Evolutionary conservation across 2,329 filamentous ascomycete genomes (phyloP).

Genomic region (Lecanoromycetidae sp.): DNA sequence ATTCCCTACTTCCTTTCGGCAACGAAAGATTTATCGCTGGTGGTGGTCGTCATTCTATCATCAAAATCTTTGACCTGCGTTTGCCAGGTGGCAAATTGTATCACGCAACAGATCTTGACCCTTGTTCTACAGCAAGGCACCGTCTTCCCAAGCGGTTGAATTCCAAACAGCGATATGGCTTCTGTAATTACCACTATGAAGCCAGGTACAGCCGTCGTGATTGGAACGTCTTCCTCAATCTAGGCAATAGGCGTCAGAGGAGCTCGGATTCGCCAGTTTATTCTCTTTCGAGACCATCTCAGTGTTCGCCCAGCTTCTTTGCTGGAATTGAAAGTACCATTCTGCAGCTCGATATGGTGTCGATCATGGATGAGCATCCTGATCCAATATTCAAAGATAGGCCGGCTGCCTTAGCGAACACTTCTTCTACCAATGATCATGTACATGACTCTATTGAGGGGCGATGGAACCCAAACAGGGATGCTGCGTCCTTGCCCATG

Average conservation of each 20-base stretch:
- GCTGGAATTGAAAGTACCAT: constrained; percentile 37
- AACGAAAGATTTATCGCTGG: constrained; percentile 47
- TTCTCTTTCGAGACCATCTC: constrained; percentile 35
- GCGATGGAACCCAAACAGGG: constrained; percentile 26
- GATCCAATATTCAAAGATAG: constrained; percentile 29
- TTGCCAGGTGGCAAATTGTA: constrained; percentile 34
- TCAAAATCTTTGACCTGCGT: constrained; percentile 53
- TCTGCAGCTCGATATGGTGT: constrained; percentile 33
- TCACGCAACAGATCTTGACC: constrained; percentile 11
- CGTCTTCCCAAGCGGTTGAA: not conserved
- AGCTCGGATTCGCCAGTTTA: constrained; percentile 34
- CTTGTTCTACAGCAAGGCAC: not conserved
- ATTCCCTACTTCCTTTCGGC: constrained; percentile 45
- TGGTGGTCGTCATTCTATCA: constrained; percentile 42
- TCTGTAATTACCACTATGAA: not conserved
- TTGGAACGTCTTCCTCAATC: constrained; percentile 37
- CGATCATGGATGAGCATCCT: constrained; percentile 31
- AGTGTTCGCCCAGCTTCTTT: constrained; percentile 34
- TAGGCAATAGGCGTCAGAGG: constrained; percentile 9
- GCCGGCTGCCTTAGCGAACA: no score
- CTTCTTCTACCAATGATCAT: constrained; percentile 17
- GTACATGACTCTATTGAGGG: constrained; percentile 21
- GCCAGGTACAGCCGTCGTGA: not conserved
- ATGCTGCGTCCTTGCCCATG: constrained; percentile 34
- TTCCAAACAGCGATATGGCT: not conserved